Evolutionary conservation across 306 rosid genomes (phyloP).

Genomic region (Acacia acuminata): DNA sequence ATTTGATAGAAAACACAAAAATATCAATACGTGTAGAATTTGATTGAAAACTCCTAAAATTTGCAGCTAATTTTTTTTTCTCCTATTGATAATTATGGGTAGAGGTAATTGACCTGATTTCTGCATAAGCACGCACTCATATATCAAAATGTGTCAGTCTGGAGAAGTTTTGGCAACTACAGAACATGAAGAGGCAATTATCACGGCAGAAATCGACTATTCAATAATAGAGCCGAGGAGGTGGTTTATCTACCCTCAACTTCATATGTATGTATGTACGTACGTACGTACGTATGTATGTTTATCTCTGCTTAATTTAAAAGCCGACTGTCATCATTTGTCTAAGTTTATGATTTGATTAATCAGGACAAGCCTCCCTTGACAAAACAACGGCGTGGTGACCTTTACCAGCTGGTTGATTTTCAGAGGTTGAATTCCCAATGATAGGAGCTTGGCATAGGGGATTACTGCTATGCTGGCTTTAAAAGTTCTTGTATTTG

Average conservation of each 20-base stretch:
- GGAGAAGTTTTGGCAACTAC: conserved; percentile 97
- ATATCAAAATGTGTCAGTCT: conserved; percentile 52
- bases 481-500: too few relatives aligned
- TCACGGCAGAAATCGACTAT: conserved; percentile 89
- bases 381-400: conserved; percentile 87
- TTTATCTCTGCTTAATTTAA: too few relatives aligned
- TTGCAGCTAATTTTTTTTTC: neutral
- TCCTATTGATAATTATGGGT: conserved; percentile 2
- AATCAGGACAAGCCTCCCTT: conserved; percentile 83
- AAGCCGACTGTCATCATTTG: too few relatives aligned
- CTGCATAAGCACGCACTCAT: conserved; percentile 19
- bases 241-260: conserved; percentile 20
- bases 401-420: conserved; percentile 95
- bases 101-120: conserved; percentile 17
- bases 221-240: conserved; percentile 74
- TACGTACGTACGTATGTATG: too few relatives aligned
- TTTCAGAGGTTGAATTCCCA: conserved; percentile 68
- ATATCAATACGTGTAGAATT: neutral
- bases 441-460: conserved; percentile 31
- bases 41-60: neutral
- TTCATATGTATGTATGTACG: too few relatives aligned
- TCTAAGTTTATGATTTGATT: conserved; percentile 33
- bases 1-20: neutral
- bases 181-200: conserved; percentile 85
- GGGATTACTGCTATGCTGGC: neutral